These are phyloP conservation scores for Cyclocybe aegerita DNA, from an alignment of 768 basidiomycete genomes.

Conservation along the genomic window DNA sequence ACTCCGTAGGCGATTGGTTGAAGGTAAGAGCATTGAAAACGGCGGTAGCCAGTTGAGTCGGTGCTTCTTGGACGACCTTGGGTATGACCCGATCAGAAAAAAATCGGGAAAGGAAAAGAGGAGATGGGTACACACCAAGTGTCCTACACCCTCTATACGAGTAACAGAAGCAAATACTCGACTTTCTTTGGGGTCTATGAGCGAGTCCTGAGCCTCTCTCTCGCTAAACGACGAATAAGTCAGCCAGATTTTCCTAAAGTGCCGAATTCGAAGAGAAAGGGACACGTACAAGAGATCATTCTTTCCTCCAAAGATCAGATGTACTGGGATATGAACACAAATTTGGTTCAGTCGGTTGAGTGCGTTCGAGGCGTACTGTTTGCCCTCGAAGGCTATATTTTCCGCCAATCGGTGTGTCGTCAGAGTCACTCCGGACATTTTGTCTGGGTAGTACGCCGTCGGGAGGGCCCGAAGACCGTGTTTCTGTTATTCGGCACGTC, in stretches of 20 bases:
- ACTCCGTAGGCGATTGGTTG: not conserved
- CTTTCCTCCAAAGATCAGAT: constrained; percentile 27
- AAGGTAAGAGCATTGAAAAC: constrained; percentile 15
- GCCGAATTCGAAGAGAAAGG: not conserved
- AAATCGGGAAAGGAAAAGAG: not conserved
- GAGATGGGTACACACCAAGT: constrained; percentile 24
- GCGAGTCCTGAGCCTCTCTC: constrained; percentile 23
- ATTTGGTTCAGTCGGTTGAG: constrained; percentile 27
- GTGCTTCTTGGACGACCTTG: constrained; percentile 28
- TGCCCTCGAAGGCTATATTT: constrained; percentile 25
- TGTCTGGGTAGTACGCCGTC: constrained; percentile 27
- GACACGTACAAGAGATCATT: constrained; percentile 28
- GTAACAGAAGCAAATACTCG: constrained; percentile 26
- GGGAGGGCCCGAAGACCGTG: constrained; percentile 27
- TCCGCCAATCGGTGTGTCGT: constrained; percentile 25
- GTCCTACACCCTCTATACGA: constrained; percentile 25
- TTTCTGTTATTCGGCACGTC: too few species aligned
- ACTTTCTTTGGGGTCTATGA: constrained; percentile 23
- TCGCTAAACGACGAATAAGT: constrained; percentile 12
- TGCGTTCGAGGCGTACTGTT: constrained; percentile 18
- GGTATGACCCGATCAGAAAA: not conserved
- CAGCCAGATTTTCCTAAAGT: too few species aligned
- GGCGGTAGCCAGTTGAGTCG: constrained; percentile 22
- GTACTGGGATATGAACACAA: constrained; percentile 24
- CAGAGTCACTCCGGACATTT: constrained; percentile 22